These are phyloP conservation scores for Cyclotella distinguenda DNA, from an alignment of 108 stramenopile species.

Conservation along the genomic window DNA sequence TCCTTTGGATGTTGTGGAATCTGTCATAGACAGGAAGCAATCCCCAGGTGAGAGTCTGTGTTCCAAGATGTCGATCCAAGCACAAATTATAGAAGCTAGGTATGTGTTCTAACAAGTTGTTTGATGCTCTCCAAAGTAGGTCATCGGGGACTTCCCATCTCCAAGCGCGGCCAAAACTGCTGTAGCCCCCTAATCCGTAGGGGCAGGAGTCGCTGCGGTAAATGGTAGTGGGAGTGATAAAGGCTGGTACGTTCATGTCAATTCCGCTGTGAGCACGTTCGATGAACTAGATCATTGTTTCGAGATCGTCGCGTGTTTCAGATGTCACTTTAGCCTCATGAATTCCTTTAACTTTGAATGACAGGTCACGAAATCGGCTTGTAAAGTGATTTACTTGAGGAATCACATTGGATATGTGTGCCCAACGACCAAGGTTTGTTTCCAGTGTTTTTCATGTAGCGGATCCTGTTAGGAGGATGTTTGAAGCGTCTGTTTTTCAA, in stretches of 20 bases:
- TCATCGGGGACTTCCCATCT: slow-evolving; percentile 11
- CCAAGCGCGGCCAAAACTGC: slow-evolving; percentile 20
- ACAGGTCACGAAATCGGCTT: background rate
- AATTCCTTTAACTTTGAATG: slow-evolving; percentile 5
- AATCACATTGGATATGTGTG: background rate
- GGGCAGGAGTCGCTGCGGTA: slow-evolving; percentile 32
- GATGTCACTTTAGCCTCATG: background rate
- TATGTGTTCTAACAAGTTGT: slow-evolving; percentile 26
- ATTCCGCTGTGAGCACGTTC: slow-evolving; percentile 14
- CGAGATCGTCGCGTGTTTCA: background rate
- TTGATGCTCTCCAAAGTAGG: slow-evolving; percentile 22
- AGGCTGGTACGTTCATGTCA: slow-evolving; percentile 11
- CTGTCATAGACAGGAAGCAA: slow-evolving; percentile 6
- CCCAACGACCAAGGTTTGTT: slow-evolving; percentile 4
- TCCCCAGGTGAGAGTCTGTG: background rate
- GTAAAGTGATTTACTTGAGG: slow-evolving; percentile 10
- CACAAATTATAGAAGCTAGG: slow-evolving; percentile 1
- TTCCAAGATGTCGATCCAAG: slow-evolving; percentile 23
- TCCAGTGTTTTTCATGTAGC: slow-evolving; percentile 11
- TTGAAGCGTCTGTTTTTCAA: slow-evolving; percentile 1
- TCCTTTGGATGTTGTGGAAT: slow-evolving; percentile 12
- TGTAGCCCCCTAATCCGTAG: slow-evolving; percentile 26
- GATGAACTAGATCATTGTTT: background rate
- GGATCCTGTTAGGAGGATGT: background rate
- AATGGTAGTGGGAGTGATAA: background rate